phyloP scores from a whole-genome alignment of 768 basidiomycete species.

The Pulveroboletus sp. region DNA sequence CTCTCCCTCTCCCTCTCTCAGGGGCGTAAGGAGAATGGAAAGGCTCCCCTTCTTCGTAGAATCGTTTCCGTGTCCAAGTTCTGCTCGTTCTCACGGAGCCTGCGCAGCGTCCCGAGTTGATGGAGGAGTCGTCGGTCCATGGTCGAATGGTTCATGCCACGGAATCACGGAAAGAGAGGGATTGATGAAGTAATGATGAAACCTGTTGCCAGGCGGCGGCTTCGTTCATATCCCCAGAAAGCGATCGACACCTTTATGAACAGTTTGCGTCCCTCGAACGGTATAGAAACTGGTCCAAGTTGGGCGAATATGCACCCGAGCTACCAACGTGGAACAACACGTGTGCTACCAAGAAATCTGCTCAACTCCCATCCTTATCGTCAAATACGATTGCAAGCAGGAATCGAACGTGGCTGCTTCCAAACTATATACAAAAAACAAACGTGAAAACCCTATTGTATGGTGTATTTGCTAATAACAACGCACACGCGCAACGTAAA shows the following conservation, averaged over 20 bases:
- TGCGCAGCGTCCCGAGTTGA: constrained; percentile 7
- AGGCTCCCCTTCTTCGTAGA: not conserved
- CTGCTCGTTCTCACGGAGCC: not conserved
- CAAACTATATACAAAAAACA: constrained; percentile 17
- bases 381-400: constrained; percentile 19
- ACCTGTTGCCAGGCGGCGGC: constrained; percentile 16
- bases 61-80: not conserved
- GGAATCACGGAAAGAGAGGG: constrained; percentile 28
- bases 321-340: constrained; percentile 17
- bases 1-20: not conserved
- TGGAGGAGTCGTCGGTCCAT: constrained; percentile 12
- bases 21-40: not conserved
- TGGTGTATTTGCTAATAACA: not conserved
- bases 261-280: constrained; percentile 2
- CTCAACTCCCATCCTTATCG: constrained; percentile 19
- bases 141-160: constrained; percentile 16
- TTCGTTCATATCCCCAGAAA: constrained; percentile 18
- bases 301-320: not conserved
- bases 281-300: constrained; percentile 4
- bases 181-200: constrained; percentile 29
- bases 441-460: constrained; percentile 10
- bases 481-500: not conserved
- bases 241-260: constrained; percentile 16
- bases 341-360: constrained; percentile 14
- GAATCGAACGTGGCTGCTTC: constrained; percentile 2